Evolutionary conservation across 1,139 yeast genomes (phyloP).

Genomic region (Candida freyschussii): DNA sequence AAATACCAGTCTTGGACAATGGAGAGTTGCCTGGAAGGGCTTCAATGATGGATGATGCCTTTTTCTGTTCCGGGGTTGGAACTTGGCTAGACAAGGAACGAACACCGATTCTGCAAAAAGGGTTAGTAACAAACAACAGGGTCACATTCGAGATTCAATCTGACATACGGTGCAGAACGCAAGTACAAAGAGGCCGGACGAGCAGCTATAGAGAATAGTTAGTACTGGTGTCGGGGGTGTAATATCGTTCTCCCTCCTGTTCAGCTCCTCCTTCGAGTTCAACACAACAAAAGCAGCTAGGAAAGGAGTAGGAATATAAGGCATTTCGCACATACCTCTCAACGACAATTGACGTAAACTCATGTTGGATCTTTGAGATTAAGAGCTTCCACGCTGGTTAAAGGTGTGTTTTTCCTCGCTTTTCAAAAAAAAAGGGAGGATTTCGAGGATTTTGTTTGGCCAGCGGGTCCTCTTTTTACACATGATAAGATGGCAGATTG

Average conservation of each 20-base stretch:
- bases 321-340: constrained; percentile 25
- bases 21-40: constrained; percentile 90
- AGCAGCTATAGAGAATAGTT: constrained; percentile 18
- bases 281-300: background rate
- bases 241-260: too few relatives aligned
- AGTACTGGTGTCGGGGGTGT: too few relatives aligned
- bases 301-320: background rate
- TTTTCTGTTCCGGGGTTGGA: constrained; percentile 78
- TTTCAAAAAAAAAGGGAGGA: background rate
- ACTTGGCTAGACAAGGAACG: constrained; percentile 58
- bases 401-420: background rate
- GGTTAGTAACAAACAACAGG: too few relatives aligned
- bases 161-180: constrained; percentile 20
- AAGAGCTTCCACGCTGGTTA: too few relatives aligned
- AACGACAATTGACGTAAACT: constrained; percentile 25
- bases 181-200: constrained; percentile 24
- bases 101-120: constrained; percentile 43
- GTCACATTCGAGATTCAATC: too few relatives aligned
- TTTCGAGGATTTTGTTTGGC: constrained; percentile 7
- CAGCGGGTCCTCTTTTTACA: background rate
- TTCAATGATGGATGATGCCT: constrained; percentile 85
- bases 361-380: constrained; percentile 12
- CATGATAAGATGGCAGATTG: background rate
- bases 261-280: too few relatives aligned
- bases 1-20: constrained; percentile 87